Evolutionary conservation across 2,329 filamentous ascomycete species (phyloP), one percentile per base, ranked within the genome.

Genomic region (Grosmannia huntii): DNA sequence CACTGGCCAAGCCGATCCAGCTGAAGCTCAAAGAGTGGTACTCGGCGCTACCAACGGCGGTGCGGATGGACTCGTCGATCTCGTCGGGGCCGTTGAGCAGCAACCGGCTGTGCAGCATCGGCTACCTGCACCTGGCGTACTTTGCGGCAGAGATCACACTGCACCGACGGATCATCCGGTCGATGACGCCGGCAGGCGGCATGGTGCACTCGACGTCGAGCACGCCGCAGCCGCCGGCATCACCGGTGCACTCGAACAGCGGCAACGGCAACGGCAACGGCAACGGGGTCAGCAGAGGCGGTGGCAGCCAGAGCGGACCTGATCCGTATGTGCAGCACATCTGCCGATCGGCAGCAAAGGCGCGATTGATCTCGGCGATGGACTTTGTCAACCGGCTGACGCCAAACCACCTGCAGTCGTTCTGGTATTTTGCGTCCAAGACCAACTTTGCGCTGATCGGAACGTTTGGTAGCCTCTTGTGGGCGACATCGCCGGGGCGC

Each of bases 351-450:
- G 92, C 92, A 4, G 92, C 92, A 57, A 96, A 96, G 70, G 95
- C 92, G 0, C 86, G 92, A 6, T 80, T 97, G 38, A 96, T 96
- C 67, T 95, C 89, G 25, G 90, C 91, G 62, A 95, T 97, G 88
- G 92, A 97, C 69, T 96, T 96, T 71, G 90, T 96, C 65, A 96
- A 96, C 72, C 86, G 92, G 0, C 81, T 97, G 36, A 90, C 87
- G 51, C 89, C 90, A 0, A 83, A 85, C 41, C 91, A 97, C 66
- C 79, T 96, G 33, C 84, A 86, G n/a, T 82, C 89, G 0, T 96
- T 96, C 72, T 97, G 92, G 92, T 91, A 88, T 68, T 92, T 91
- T 68, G 85, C 88, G 2, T 89, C 86, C 48, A 89, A 90, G 66
- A 88, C 87, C 44, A 96, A 96, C 71, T 96, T 97, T 72, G 91